Conservation (phyloP, 2,329 filamentous ascomycete genomes). For the Exophiala sp. region DNA sequence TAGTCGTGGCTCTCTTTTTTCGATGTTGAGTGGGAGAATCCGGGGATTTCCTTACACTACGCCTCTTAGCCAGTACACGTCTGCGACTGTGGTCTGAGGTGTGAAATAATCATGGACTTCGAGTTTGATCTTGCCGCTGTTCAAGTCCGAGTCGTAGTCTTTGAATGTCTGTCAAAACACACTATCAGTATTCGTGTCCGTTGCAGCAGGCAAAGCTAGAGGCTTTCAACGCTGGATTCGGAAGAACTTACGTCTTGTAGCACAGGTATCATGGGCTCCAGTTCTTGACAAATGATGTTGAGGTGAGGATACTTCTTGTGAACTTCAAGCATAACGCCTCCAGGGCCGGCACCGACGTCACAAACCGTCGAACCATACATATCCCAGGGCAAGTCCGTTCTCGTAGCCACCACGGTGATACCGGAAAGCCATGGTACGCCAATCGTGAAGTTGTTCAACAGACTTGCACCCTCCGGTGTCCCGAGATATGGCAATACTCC, state of each 20-base stretch:
- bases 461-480: background rate
- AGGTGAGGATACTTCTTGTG: background rate
- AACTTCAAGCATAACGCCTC: background rate
- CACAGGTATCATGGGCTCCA: background rate
- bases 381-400: background rate
- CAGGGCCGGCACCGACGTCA: background rate
- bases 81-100: background rate
- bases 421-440: background rate
- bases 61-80: background rate
- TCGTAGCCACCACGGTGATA: background rate
- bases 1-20: background rate
- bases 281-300: background rate
- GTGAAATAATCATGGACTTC: conserved; percentile 1
- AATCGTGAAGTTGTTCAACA: background rate
- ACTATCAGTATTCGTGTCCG: background rate
- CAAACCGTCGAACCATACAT: background rate
- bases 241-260: background rate
- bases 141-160: background rate
- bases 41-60: background rate
- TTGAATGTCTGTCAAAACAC: background rate
- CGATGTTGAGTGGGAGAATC: background rate
- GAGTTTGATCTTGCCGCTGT: background rate
- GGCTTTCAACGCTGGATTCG: background rate
- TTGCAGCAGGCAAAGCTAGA: no score
- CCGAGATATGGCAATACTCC: background rate